Evolutionary conservation across 2,329 filamentous ascomycete genomes (phyloP).

Genomic region (Diaporthe eres): DNA sequence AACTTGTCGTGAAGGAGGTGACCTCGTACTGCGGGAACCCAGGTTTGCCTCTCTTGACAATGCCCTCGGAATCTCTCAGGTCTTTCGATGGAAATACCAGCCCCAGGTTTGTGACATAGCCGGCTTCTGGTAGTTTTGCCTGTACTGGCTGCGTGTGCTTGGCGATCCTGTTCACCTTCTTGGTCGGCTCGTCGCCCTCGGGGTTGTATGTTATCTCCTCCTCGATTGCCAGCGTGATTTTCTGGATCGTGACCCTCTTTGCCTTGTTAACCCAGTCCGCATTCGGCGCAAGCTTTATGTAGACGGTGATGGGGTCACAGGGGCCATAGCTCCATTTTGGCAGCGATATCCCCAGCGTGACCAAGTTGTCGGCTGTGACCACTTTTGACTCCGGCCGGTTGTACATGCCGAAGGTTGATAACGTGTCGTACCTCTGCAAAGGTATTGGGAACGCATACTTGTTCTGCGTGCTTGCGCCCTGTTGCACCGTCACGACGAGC

Average conservation of each 20-base stretch:
- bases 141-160: constrained; percentile 87
- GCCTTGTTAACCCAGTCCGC: constrained; percentile 92
- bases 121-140: constrained; percentile 88
- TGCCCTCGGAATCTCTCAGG: constrained; percentile 86
- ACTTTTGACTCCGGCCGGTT: constrained; percentile 93
- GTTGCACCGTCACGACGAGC: constrained; percentile 94
- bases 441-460: constrained; percentile 94
- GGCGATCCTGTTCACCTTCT: constrained; percentile 88
- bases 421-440: constrained; percentile 92
- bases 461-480: constrained; percentile 87
- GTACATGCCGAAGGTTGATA: constrained; percentile 99
- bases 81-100: constrained; percentile 93
- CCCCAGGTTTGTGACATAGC: constrained; percentile 93
- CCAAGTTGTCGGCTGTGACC: constrained; percentile 88
- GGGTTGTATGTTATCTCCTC: constrained; percentile 99
- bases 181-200: constrained; percentile 93
- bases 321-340: constrained; percentile 98
- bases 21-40: constrained; percentile 92
- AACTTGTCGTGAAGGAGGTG: constrained; percentile 92
- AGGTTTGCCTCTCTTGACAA: constrained; percentile 86
- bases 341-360: constrained; percentile 91
- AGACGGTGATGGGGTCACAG: constrained; percentile 93
- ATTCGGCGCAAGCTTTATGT: constrained; percentile 94
- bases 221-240: constrained; percentile 93
- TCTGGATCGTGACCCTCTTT: constrained; percentile 91